Evolutionary conservation across 257 asterid genomes (phyloP).

Genomic region (Penstemon davidsonii): DNA sequence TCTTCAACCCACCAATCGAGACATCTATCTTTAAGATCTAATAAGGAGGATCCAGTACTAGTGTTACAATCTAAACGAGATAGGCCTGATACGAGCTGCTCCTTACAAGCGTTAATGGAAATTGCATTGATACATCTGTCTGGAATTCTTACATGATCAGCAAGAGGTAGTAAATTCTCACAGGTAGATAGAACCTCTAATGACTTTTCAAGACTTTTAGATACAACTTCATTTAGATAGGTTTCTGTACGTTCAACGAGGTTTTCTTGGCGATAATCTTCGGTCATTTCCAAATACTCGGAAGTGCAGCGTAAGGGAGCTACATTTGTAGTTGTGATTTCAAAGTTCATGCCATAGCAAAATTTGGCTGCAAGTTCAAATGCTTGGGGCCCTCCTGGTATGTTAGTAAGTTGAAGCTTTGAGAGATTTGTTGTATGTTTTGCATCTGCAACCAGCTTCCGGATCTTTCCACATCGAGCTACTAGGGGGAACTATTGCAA

Average conservation of each 20-base stretch:
- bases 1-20: slow-evolving; percentile 74
- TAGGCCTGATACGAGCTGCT: slow-evolving; percentile 38
- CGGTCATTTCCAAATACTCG: slow-evolving; percentile 77
- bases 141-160: slow-evolving; percentile 75
- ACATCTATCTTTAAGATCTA: no score
- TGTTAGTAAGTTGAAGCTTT: slow-evolving; percentile 48
- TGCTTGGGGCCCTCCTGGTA: slow-evolving; percentile 89
- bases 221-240: slow-evolving; percentile 54
- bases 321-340: slow-evolving; percentile 68
- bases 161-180: slow-evolving; percentile 63
- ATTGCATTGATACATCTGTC: slow-evolving; percentile 78
- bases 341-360: slow-evolving; percentile 75
- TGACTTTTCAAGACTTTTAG: slow-evolving; percentile 75
- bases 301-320: slow-evolving; percentile 83
- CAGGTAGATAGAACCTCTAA: slow-evolving; percentile 80
- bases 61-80: slow-evolving; percentile 62
- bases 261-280: slow-evolving; percentile 81
- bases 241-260: slow-evolving; percentile 62
- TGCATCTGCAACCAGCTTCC: no score
- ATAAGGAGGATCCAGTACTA: slow-evolving; percentile 49
- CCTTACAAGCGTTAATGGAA: slow-evolving; percentile 73
- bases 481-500: neutral
- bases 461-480: no score
- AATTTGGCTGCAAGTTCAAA: slow-evolving; percentile 84
- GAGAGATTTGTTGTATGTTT: no score